Percentiles rank a stretch among this genome's conserved stretches.
These are phyloP conservation scores for Rhytidhysteron rufulum DNA, from an alignment of 2,329 filamentous ascomycete species.

Conservation along the genomic window DNA sequence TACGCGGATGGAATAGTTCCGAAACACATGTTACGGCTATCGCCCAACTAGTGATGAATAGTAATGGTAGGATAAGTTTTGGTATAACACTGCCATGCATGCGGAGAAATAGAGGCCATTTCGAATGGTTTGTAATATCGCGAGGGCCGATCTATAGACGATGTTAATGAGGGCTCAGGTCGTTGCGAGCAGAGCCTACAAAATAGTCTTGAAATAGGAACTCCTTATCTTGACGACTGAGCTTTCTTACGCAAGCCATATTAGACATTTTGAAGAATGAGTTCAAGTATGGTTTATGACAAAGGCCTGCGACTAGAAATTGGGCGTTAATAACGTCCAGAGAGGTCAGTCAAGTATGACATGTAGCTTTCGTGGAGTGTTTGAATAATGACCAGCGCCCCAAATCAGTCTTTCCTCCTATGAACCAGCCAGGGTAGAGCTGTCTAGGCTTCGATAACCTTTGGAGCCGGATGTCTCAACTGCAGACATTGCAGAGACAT, in stretches of 20 bases:
- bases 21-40: constrained; percentile 53
- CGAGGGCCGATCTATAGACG: constrained; percentile 6
- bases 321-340: too few species aligned
- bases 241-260: background rate
- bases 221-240: background rate
- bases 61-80: constrained; percentile 62
- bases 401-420: too few species aligned
- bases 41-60: constrained; percentile 58
- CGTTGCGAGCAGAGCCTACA: background rate
- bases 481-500: too few species aligned
- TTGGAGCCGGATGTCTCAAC: too few species aligned
- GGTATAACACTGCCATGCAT: constrained; percentile 68
- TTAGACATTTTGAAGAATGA: too few species aligned
- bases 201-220: background rate
- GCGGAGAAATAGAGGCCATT: constrained; percentile 65
- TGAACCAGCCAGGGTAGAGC: too few species aligned
- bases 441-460: too few species aligned
- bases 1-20: background rate
- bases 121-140: constrained; percentile 53
- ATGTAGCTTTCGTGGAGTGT: too few species aligned
- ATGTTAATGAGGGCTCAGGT: background rate
- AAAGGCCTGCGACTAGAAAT: too few species aligned
- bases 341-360: too few species aligned
- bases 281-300: too few species aligned
- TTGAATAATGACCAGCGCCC: too few species aligned